Base-by-base conservation (phyloP, 129 eudicot species). In the Calendula officinalis region DNA sequence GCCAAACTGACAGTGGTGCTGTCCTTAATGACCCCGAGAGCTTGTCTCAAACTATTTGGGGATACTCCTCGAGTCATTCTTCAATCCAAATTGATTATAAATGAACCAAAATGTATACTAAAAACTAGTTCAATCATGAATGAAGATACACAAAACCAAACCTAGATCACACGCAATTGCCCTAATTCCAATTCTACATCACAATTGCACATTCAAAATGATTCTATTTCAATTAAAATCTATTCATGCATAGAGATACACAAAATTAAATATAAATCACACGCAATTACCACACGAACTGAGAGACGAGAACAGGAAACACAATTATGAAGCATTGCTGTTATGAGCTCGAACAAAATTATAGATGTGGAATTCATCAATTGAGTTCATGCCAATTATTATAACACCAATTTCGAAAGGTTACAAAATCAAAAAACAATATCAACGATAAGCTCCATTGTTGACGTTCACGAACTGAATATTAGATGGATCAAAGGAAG, bases 1-100 rank as follows among this genome's bases (percentile, higher is more conserved):
- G 95, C 95, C 91, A 90, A 81, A 74, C 76, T 83, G 71, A 90
- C 87, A 62, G 97, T 81, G 46, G 95, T 86, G 41, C 95, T 81
- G 52, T 86, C 97, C 89, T 90, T 90, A 14, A 90, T 81, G 15
- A 95, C 87, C 57, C 97, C 97, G 50, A 90, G 80, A 7, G 95
- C 88, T 66, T 86, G 86, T 66, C 97, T 68, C 81, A 86, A 72
- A 50, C 91, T 90, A 47, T 47, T 86, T 65, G 83, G 85, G 13
- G 97, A 75, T 46, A 91, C 88, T 63, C 86, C 87, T 36, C 84
- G 73, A 9, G 95, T 79, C 97, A 86, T 90, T 32, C 50, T 70
- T 71, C 60, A 17, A 60, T 27, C 32, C 32, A 57, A 37, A 12
- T 10, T 57, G 16, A 37, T 57, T 13, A 57, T 37, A 8, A 56